Evolutionary conservation across 2,329 filamentous ascomycete genomes (phyloP).

Genomic region (Diaporthe vaccinii): DNA sequence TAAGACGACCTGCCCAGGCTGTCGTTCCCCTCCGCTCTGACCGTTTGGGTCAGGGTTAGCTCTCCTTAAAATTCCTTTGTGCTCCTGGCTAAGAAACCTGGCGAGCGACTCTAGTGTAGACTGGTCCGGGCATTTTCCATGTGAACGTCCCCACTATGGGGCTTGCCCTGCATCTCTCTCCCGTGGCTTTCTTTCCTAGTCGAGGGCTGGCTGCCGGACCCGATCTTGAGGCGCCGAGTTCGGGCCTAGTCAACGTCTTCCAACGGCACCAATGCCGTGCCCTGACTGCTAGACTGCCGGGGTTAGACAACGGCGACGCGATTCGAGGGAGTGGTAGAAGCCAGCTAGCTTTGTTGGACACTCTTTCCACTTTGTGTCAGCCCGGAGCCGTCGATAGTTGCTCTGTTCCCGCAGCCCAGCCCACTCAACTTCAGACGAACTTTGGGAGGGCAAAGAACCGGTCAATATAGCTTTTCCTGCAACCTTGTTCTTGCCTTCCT

Average conservation of each 20-base stretch:
- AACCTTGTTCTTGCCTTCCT: not conserved
- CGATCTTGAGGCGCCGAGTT: conserved; percentile 13
- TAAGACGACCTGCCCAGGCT: conserved; percentile 6
- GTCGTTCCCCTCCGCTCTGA: conserved; percentile 20
- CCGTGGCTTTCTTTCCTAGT: conserved; percentile 9
- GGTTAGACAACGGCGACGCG: not conserved
- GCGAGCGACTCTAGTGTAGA: not conserved
- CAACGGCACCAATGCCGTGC: not conserved
- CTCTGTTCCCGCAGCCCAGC: not conserved
- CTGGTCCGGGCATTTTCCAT: conserved; percentile 8
- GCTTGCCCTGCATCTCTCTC: conserved; percentile 5
- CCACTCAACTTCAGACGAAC: conserved; percentile 15
- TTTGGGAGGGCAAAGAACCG: not conserved
- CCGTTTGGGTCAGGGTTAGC: conserved; percentile 1
- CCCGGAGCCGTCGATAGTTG: conserved; percentile 2
- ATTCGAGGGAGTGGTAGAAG: not conserved
- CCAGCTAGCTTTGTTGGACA: not conserved
- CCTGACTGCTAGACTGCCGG: not conserved
- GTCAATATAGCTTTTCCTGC: not conserved
- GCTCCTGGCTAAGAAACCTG: not conserved
- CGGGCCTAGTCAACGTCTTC: conserved; percentile 7
- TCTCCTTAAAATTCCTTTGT: conserved; percentile 10
- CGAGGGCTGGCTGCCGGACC: conserved; percentile 7
- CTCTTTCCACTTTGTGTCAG: not conserved
- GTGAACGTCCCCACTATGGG: conserved; percentile 12